phyloP scores from a whole-genome alignment of 2,329 filamentous ascomycete genomes.

The Biscogniauxia mediterranea region DNA sequence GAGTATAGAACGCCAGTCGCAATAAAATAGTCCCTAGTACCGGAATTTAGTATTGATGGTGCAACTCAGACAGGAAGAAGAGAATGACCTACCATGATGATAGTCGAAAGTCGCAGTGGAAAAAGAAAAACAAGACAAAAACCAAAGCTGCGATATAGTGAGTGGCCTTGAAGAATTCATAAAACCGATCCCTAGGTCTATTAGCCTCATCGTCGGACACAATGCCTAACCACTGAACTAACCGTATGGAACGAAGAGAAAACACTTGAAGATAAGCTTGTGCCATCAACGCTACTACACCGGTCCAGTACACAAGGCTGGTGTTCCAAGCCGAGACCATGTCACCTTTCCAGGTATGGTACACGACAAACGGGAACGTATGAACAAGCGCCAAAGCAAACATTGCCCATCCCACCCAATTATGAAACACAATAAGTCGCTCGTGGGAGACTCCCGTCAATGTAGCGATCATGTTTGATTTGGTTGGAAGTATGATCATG shows the following conservation, averaged over 20 bases:
- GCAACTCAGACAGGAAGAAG: not conserved
- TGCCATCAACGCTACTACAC: conserved; percentile 50
- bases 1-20: conserved; percentile 52
- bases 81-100: conserved; percentile 45
- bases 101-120: conserved; percentile 56
- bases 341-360: conserved; percentile 45
- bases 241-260: conserved; percentile 51
- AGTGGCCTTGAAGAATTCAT: conserved; percentile 61
- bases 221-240: conserved; percentile 9
- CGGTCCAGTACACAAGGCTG: conserved; percentile 52
- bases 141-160: conserved; percentile 52
- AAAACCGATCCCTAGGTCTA: conserved; percentile 45
- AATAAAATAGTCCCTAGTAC: conserved; percentile 57
- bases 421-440: conserved; percentile 55
- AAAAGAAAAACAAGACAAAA: conserved; percentile 59
- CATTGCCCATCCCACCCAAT: conserved; percentile 54
- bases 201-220: conserved; percentile 1
- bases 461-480: conserved; percentile 54
- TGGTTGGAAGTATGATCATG: conserved; percentile 49
- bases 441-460: conserved; percentile 57
- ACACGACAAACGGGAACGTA: conserved; percentile 59
- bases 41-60: conserved; percentile 1
- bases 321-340: conserved; percentile 46
- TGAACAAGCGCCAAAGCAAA: conserved; percentile 56
- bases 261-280: conserved; percentile 56